These are phyloP conservation scores for Phialemoniopsis sp. DNA, from an alignment of 2,329 filamentous ascomycete species.

Conservation along the genomic window DNA sequence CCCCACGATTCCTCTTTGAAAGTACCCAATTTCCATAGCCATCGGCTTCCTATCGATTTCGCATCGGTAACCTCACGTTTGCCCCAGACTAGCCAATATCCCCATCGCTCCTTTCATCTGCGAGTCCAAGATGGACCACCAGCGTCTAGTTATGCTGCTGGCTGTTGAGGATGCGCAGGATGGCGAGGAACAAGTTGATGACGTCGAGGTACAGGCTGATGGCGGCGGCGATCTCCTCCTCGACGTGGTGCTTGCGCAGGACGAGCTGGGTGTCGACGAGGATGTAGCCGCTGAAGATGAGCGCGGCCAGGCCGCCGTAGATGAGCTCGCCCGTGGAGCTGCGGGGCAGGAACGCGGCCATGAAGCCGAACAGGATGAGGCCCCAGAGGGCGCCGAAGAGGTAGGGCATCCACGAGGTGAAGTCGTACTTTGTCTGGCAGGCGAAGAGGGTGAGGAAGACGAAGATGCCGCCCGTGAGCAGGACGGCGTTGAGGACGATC, in stretches of 20 bases:
- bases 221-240: constrained; percentile 94
- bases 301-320: constrained; percentile 75
- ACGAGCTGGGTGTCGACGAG: constrained; percentile 95
- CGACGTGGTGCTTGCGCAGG: constrained; percentile 92
- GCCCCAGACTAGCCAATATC: too few species aligned
- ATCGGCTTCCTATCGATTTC: too few species aligned
- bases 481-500: constrained; percentile 84
- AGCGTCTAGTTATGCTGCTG: constrained; percentile 77
- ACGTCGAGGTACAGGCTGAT: constrained; percentile 95
- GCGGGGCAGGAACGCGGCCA: constrained; percentile 83
- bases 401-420: constrained; percentile 95
- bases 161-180: constrained; percentile 93
- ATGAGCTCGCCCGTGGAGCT: constrained; percentile 78
- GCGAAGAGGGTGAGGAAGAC: constrained; percentile 81
- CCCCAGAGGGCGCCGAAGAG: constrained; percentile 89
- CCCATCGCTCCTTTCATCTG: too few species aligned
- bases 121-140: constrained; percentile 4
- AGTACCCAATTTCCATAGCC: too few species aligned
- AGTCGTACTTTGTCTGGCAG: constrained; percentile 97
- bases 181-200: constrained; percentile 95
- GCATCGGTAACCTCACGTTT: too few species aligned
- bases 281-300: constrained; percentile 94
- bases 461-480: constrained; percentile 83
- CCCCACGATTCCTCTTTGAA: too few species aligned
- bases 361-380: constrained; percentile 87